Evolutionary conservation across 345 rosid genomes (phyloP), one percentile per base, ranked within the genome.

Genomic region (Clarkia xantiana): DNA sequence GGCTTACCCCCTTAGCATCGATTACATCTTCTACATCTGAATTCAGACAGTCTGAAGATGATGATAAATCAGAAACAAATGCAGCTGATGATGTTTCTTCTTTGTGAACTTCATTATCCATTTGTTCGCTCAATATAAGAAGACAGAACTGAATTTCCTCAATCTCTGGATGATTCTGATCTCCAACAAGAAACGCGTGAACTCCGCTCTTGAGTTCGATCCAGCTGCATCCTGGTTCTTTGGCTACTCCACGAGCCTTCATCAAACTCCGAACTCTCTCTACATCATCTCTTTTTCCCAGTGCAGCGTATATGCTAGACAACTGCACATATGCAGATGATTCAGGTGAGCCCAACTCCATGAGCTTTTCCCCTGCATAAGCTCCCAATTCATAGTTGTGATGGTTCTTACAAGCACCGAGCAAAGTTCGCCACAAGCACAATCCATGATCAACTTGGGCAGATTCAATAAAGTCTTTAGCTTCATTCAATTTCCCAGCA

Each of bases 381-480:
- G 51, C 51, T 3, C 77, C 80, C 40, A 72, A 45, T 19, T 55
- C 57, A 15, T 61, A 45, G 15, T 64, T 67, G 22, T 51, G 63
- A 42, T 72, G 73, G 51, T 59, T 64, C 34, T 68, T 53, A 44
- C 78, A 73, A 12, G 76, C 63, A 51, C 63, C 45, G 13, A 59
- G 51, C 41, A 59, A 38, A 15, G 45, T 59, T 51, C 63, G 63
- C 63, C 63, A 59, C 18, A 59, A 34, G 19, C 52, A 45, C 12
- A 59, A 15, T 16, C 63, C 47, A 0, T 59, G 56, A 43, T 59
- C 47, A 0, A 59, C 55, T 11, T 40, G 39, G 38, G 63, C 57
- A 13, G 84, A 77, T 70, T 88, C 94, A 1, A 88, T 84, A 60
- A 81, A 78, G 55, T 72, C 81, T 62, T 65, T 78, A 14, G 76